phyloP scores from a whole-genome alignment of 2,329 filamentous ascomycete species.

The Verticillium nubilum region DNA sequence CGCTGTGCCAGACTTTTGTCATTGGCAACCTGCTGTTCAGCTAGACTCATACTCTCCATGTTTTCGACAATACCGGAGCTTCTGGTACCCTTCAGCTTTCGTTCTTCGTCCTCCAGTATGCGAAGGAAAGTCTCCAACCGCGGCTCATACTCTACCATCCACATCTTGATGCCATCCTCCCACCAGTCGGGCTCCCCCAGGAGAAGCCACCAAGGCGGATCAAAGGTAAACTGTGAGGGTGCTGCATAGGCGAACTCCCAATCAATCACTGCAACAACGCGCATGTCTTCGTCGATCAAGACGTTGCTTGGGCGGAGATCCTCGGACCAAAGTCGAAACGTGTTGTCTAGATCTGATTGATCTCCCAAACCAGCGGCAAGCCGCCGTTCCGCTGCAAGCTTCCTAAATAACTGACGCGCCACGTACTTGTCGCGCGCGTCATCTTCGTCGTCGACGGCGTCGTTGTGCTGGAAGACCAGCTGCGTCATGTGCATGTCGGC shows the following conservation, averaged over 20 bases:
- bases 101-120: conserved; percentile 24
- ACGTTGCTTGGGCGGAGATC: conserved; percentile 27
- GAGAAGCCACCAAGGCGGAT: conserved; percentile 34
- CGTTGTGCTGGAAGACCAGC: conserved; percentile 29
- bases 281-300: conserved; percentile 20
- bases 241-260: conserved; percentile 33
- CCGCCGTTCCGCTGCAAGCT: conserved; percentile 14
- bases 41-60: not conserved
- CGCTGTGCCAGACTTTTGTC: not conserved
- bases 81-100: conserved; percentile 6
- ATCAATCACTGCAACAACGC: conserved; percentile 28
- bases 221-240: conserved; percentile 24
- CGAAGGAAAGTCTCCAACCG: conserved; percentile 26
- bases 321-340: conserved; percentile 23
- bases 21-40: not conserved
- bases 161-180: conserved; percentile 21
- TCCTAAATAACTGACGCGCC: conserved; percentile 25
- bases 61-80: not conserved
- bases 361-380: too few species aligned
- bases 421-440: conserved; percentile 25
- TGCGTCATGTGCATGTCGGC: conserved; percentile 30
- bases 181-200: conserved; percentile 25
- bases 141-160: conserved; percentile 23
- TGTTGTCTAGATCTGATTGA: conserved; percentile 2
- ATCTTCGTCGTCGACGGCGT: conserved; percentile 22